Base-by-base conservation (phyloP, 2,329 filamentous ascomycete genomes). In the Calonectria fujianensis region DNA sequence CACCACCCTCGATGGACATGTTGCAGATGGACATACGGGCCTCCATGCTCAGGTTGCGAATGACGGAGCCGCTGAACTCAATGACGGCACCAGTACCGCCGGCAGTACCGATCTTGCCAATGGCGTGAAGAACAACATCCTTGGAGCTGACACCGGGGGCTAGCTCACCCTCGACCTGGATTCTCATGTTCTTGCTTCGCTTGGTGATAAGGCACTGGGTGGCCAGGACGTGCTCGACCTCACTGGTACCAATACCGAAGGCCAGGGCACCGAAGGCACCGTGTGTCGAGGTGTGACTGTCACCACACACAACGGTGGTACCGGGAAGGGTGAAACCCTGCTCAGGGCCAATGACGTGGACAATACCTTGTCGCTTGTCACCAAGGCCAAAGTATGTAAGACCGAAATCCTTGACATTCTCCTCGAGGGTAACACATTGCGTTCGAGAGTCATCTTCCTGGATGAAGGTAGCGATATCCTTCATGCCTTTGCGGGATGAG, bases 21-120 rank as follows among this genome's bases (percentile, higher is more conserved):
- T 99, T 99, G 89, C 97, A 98, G 85, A 99, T 98, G 77, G 96
- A 98, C 97, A 99, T 98, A 80, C 97, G 93, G 54, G 96, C 97
- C 87, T 98, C 97, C 92, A 99, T 98, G 86, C 95, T 98, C 81
- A 98, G 89, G 75, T 87, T 88, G 80, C 95, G 93, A 84, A 99
- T 98, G 75, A 97, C 95, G 67, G 96, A 98, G 74, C 97, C 97
- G 83, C 96, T 98, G 89, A 96, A 99, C 88, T 99, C 97, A 82
- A 99, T 98, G 78, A 98, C 97, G 69, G 94, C 93, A 76, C 96
- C 96, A 72, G 94, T 98, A 80, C 97, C 97, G 85, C 96, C 97
- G 75, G 97, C 97, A 31, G 97, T 98, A 81, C 97, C 97, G 80
- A 98, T 98, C 81, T 94, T 88, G 82, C 97, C 97, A 83, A 99